Evolutionary conservation across 2,329 filamentous ascomycete genomes (phyloP).

Genomic region (Beauveria sp.): DNA sequence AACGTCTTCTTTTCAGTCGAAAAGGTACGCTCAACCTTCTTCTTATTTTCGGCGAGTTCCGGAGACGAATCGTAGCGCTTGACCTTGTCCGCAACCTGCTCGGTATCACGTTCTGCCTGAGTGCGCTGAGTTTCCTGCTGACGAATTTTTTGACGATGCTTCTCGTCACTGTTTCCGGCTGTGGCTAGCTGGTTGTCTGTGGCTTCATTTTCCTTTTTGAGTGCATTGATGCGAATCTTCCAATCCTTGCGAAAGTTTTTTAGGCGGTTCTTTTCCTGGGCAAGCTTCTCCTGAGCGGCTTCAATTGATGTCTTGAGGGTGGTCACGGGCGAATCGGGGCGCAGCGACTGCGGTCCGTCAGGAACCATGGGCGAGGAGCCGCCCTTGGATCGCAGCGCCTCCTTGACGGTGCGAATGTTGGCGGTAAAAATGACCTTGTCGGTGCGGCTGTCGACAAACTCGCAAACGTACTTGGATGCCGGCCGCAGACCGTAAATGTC

Average conservation of each 20-base stretch:
- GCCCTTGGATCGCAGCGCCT: conserved; percentile 29
- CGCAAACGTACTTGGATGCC: conserved; percentile 68
- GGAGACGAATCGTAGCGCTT: conserved; percentile 58
- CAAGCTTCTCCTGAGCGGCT: conserved; percentile 61
- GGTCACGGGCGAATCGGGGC: conserved; percentile 68
- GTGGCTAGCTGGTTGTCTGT: conserved; percentile 59
- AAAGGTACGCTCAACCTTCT: conserved; percentile 44
- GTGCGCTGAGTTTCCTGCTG: conserved; percentile 69
- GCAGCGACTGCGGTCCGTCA: conserved; percentile 51
- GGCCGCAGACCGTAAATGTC: conserved; percentile 64
- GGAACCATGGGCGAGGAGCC: conserved; percentile 24
- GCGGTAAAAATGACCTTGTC: conserved; percentile 62
- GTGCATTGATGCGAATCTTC: conserved; percentile 56
- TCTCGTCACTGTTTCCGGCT: conserved; percentile 66
- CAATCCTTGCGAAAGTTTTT: conserved; percentile 69
- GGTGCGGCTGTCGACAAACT: conserved; percentile 64
- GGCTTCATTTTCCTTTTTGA: conserved; percentile 68
- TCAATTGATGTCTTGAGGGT: conserved; percentile 71
- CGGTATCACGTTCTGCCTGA: conserved; percentile 51
- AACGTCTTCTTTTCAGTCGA: conserved; percentile 51
- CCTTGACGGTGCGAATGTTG: conserved; percentile 58
- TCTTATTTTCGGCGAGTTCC: conserved; percentile 52
- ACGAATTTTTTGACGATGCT: conserved; percentile 64
- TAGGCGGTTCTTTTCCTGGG: conserved; percentile 60
- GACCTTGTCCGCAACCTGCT: conserved; percentile 48